Base-by-base conservation (phyloP, 2,329 filamentous ascomycete genomes). In the Colletotrichum musae region DNA sequence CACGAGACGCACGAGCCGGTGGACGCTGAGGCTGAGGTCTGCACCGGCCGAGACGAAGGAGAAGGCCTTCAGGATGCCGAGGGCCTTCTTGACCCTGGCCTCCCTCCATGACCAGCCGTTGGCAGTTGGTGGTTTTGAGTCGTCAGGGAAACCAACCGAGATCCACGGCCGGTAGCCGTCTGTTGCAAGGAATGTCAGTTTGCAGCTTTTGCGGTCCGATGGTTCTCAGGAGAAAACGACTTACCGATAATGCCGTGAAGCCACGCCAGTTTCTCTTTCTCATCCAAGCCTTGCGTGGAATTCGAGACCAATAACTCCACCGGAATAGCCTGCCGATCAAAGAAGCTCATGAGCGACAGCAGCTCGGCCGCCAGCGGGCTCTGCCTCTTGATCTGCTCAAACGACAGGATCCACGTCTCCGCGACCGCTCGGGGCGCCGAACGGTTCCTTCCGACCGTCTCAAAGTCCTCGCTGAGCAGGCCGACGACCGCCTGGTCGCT, bases 261-360 rank as follows among this genome's bases (percentile, higher is more conserved):
- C 43, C 5, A n/a, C 24, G 13, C 15, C 13, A 13, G 13, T 1
- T 54, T 59, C 13, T 12, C 72, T 68, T 45, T 64, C 50, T 16
- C 41, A 15, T 5, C 13, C 13, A 43, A n/a, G 61, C 50, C n/a
- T 60, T 54, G 9, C 6, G 47, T 12, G 5, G 18, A 32, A 21
- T 65, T n/a, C 5, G 60, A 13, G 10, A 64, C 64, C 48, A 84
- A 66, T 26, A 81, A 65, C 21, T 47, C 71, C 26, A 78, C 75
- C 0, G 80, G 79, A 32, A 85, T 84, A 16, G 77, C 80, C 70
- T 84, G 79, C 18, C 75, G 74, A 62, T 86, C 78, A 69, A 83
- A 85, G 64, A 83, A 81, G 74, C 83, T 83, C 80, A 86, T 81
- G 5, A 86, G 76, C 0, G 81, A 82, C 1, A 86, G 70, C 6